A percentile compares a stretch with the other conserved stretches of the same genome.
phyloP scores from a whole-genome alignment of 2,329 filamentous ascomycete species.

The Aaosphaeria pasadenensis region DNA sequence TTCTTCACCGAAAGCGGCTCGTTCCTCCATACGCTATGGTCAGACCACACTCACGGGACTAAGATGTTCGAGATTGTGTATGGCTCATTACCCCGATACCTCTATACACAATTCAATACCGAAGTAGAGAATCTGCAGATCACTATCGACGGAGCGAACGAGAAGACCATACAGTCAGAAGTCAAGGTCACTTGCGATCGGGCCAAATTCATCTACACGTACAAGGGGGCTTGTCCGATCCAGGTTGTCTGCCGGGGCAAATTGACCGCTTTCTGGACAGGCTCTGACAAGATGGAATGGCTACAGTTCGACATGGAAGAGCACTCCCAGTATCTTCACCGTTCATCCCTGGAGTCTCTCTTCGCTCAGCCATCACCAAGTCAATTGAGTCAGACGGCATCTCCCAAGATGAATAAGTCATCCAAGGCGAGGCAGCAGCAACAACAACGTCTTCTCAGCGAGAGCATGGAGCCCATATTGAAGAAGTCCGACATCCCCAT shows the following conservation, averaged over 20 bases:
- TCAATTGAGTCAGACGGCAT: conserved; percentile 52
- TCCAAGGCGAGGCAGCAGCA: conserved; percentile 50
- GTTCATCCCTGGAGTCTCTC: conserved; percentile 53
- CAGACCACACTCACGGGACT: conserved; percentile 54
- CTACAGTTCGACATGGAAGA: conserved; percentile 75
- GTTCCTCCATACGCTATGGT: conserved; percentile 68
- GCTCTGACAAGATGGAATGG: conserved; percentile 73
- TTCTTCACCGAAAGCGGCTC: conserved; percentile 80
- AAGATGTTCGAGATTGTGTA: conserved; percentile 87
- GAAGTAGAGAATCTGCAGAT: conserved; percentile 81
- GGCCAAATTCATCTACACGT: conserved; percentile 86
- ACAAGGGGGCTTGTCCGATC: conserved; percentile 64
- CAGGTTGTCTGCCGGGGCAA: conserved; percentile 79
- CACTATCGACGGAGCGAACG: conserved; percentile 67
- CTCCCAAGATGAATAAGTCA: conserved; percentile 55
- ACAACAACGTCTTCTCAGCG: conserved; percentile 33
- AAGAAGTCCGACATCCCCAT: conserved; percentile 45
- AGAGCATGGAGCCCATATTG: conserved; percentile 37
- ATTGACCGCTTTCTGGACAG: conserved; percentile 76
- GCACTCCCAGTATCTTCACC: conserved; percentile 81
- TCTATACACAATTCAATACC: conserved; percentile 83
- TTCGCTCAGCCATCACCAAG: conserved; percentile 46
- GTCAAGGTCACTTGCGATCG: conserved; percentile 73
- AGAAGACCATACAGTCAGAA: conserved; percentile 58
- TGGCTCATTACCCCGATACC: conserved; percentile 81